Evolutionary conservation across 2,329 filamentous ascomycete genomes (phyloP), one percentile per base, ranked within the genome.

Genomic region (Colletotrichum gigasporum): DNA sequence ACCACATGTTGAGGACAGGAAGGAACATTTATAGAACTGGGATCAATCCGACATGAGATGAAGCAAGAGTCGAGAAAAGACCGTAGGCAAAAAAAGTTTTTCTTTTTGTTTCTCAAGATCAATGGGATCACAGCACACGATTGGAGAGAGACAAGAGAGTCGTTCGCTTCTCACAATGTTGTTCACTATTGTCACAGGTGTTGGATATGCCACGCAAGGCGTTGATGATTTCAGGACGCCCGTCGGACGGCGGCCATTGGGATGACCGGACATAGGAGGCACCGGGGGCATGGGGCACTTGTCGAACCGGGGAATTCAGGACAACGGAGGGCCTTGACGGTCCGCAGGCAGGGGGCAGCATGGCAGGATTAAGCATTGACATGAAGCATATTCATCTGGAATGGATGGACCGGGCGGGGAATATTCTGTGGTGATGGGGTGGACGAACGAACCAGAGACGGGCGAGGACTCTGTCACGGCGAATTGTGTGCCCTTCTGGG

Each of bases 51-150:
- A 65, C 61, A 55, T 54, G 61, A 54, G 30, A 63, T 60, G 56
- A 50, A 55, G 55, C 51, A 54, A 58, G 56, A 58, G 62, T 56
- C 55, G 56, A 65, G 56, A 66, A 65, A 63, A 62, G 51, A 65
- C 65, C 56, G 66, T 66, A 66, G 56, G 56, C 58, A 56, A 67
- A 67, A 67, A 67, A 62, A 34, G 30, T 45, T 47, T 42, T 51
- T 65, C 34, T 35, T 65, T 41, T 58, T 45, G 39, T 64, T 37
- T 55, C 35, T 34, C 28, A 65, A 20, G 12, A 45, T 28, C 14
- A 50, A 48, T 10, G 34, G 47, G 14, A 48, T 32, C 34, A 60
- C 47, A 54, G 26, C 10, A 44, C 48, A 53, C n/a, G 12, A 11
- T 22, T n/a, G 41, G 10, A 20, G 20, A 41, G 32, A 14, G 14